Percentiles rank a stretch among this genome's conserved stretches.
These are phyloP conservation scores for Penicillium robsamsonii DNA, from an alignment of 495 filamentous ascomycete species.

Conservation along the genomic window DNA sequence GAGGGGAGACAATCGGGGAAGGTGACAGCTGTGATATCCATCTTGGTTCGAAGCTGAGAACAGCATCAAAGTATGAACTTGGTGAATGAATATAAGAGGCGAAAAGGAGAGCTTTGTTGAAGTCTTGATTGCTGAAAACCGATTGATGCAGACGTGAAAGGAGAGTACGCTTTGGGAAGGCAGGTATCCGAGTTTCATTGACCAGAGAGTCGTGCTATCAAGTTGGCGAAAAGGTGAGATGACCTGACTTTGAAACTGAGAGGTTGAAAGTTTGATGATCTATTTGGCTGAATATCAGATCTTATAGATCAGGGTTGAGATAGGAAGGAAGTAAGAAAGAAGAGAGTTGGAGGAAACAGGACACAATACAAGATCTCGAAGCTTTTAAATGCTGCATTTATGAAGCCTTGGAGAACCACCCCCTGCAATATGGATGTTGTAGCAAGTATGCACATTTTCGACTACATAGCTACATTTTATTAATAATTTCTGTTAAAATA, in stretches of 20 bases:
- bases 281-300: background rate
- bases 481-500: background rate
- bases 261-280: background rate
- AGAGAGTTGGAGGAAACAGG: background rate
- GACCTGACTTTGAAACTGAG: background rate
- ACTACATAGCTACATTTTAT: background rate
- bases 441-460: too few relatives aligned
- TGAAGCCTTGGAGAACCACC: background rate
- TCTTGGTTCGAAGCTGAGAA: constrained; percentile 27
- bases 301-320: background rate
- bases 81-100: background rate
- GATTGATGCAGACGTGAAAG: background rate
- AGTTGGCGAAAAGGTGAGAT: background rate
- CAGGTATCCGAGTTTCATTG: background rate
- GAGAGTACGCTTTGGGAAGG: background rate
- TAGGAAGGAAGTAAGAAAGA: background rate
- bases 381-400: too few relatives aligned
- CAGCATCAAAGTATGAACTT: background rate
- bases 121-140: background rate
- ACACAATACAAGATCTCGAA: background rate
- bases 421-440: background rate
- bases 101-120: background rate
- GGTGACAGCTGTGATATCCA: constrained; percentile 60
- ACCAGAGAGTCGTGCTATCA: too few relatives aligned
- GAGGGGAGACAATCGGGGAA: constrained; percentile 57